Base-by-base conservation (phyloP, 23 red algal genomes). In the Gracilaria domingensis region DNA sequence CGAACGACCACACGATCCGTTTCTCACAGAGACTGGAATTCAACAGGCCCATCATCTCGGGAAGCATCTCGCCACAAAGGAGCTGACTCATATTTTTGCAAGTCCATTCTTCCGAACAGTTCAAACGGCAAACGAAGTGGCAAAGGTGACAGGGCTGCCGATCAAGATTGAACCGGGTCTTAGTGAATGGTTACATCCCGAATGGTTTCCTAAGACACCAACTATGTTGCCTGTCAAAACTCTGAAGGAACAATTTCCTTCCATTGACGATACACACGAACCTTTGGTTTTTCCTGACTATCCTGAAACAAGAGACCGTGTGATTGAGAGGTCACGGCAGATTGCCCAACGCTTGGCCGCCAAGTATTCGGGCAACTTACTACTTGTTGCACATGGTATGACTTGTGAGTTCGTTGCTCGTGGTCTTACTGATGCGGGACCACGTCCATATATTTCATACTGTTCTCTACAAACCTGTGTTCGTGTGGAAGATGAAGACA, bases 11-110 rank as follows among this genome's bases (percentile, higher is more conserved):
- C 65, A 75, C 16, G 95, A 97, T 65, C 90, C 95, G 40, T 88
- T 88, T 34, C 84, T 97, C 39, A 97, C 95, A 2, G 91, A 84
- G 67, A 58, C 8, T n/a, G 95, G 95, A 12, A 79, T 81, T 11
- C 50, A 70, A 36, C 95, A 97, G 66, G 95, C 95, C 0, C 28
- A 69, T 20, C 74, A 72, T 25, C 87, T 94, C 51, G 95, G 86
- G 37, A 57, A 84, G 36, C 75, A 67, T 24, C 61, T 91, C 23
- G 18, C 6, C 12, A 6, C n/a, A 0, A 85, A 54, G 38, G 33
- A 61, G 37, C 82, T 86, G 17, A 48, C 82, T 2, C 82, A 86
- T 39, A 86, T 86, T 25, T 86, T 86, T 49, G 58, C 14, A 39
- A 86, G 82, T 48, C 82, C 82, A 21, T 86, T 86, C 62, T 73